Evolutionary conservation across 2,329 filamentous ascomycete genomes (phyloP).

Genomic region (Teratosphaeria nubilosa): DNA sequence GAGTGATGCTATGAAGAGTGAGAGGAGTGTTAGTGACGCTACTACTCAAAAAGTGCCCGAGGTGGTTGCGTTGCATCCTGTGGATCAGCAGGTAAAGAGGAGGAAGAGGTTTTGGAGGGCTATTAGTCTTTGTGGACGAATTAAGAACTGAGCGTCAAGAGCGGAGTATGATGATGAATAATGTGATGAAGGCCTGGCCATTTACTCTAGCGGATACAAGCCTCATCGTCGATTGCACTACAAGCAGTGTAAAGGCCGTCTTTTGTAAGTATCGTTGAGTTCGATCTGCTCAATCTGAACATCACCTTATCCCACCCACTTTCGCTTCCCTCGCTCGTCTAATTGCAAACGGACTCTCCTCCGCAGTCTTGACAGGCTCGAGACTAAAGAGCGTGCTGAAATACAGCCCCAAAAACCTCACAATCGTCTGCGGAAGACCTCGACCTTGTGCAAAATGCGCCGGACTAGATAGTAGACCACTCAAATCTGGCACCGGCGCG

Average conservation of each 20-base stretch:
- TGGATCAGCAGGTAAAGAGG: neutral
- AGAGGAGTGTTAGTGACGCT: too few species aligned
- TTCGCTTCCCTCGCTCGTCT: conserved; percentile 10
- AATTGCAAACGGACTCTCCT: conserved; percentile 35
- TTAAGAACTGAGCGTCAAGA: too few species aligned
- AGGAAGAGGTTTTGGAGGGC: neutral
- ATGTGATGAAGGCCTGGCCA: too few species aligned
- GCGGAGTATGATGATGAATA: too few species aligned
- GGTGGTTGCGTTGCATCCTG: too few species aligned
- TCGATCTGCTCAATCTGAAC: neutral
- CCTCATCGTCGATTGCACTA: neutral
- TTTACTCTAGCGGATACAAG: too few species aligned
- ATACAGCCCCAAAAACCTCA: conserved; percentile 39
- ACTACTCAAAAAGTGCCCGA: too few species aligned
- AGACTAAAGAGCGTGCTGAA: conserved; percentile 36
- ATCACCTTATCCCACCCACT: conserved; percentile 1
- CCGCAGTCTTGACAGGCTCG: conserved; percentile 34
- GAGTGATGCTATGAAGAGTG: too few species aligned
- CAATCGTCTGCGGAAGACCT: conserved; percentile 29
- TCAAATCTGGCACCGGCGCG: conserved; percentile 16
- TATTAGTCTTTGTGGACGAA: neutral
- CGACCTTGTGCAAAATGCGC: conserved; percentile 21
- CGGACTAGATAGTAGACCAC: conserved; percentile 17
- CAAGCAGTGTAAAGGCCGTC: neutral
- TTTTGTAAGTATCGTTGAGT: neutral